A percentile compares a stretch with the other conserved stretches of the same genome.
Conservation (phyloP, 441 rosid genomes). For the Sinapis alba region DNA sequence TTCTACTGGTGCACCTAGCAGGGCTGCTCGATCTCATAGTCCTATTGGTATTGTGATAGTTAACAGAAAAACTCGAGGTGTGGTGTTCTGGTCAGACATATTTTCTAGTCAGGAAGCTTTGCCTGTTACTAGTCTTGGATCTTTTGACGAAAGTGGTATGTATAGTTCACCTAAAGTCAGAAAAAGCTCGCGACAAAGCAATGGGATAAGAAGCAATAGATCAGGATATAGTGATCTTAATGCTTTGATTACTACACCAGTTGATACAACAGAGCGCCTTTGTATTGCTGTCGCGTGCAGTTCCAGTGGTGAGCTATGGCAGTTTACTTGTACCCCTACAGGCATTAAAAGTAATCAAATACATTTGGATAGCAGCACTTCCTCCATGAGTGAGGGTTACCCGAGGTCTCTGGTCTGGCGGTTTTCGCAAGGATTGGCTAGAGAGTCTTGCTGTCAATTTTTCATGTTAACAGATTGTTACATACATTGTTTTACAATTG, state of each 20-base stretch:
- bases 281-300: slow-evolving; percentile 78
- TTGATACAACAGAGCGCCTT: slow-evolving; percentile 40
- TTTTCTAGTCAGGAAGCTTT: slow-evolving; percentile 48
- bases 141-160: slow-evolving; percentile 49
- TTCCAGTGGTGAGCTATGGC: slow-evolving; percentile 81
- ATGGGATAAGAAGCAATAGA: slow-evolving; percentile 43
- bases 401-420: slow-evolving; percentile 88
- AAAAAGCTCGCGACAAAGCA: slow-evolving; percentile 40
- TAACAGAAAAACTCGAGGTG: slow-evolving; percentile 60
- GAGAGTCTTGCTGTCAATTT: slow-evolving; percentile 61
- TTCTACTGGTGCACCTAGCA: slow-evolving; percentile 38
- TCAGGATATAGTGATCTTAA: slow-evolving; percentile 48
- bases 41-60: slow-evolving; percentile 69
- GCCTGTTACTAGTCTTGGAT: slow-evolving; percentile 48
- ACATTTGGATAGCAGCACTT: slow-evolving; percentile 42
- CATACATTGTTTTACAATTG: slow-evolving; percentile 66
- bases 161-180: slow-evolving; percentile 48
- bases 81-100: slow-evolving; percentile 80
- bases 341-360: slow-evolving; percentile 50
- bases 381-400: slow-evolving; percentile 66
- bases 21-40: slow-evolving; percentile 40
- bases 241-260: slow-evolving; percentile 70
- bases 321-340: slow-evolving; percentile 66
- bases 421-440: slow-evolving; percentile 39
- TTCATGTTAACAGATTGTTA: slow-evolving; percentile 77